A percentile compares a stretch with the other conserved stretches of the same genome.
Conservation (phyloP, 495 filamentous ascomycete species). For the Pyrenopolyporus hunteri region DNA sequence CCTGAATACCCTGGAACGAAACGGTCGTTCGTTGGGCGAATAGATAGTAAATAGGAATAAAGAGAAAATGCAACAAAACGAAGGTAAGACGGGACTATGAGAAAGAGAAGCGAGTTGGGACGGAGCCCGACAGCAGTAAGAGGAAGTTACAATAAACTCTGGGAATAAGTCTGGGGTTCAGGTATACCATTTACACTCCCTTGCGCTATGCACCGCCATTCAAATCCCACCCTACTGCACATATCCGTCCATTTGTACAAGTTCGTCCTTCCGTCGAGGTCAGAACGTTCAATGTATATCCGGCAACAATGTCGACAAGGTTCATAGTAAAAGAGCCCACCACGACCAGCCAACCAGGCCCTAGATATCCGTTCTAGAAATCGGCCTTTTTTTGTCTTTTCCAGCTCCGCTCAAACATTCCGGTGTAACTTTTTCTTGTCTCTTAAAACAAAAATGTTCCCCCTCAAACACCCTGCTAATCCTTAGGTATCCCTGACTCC, state of each 20-base stretch:
- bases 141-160: slow-evolving; percentile 28
- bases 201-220: slow-evolving; percentile 64
- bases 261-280: slow-evolving; percentile 43
- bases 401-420: slow-evolving; percentile 46
- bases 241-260: slow-evolving; percentile 46
- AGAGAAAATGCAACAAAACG: background rate
- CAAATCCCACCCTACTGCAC: slow-evolving; percentile 43
- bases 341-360: slow-evolving; percentile 46
- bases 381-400: slow-evolving; percentile 54
- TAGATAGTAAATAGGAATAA: slow-evolving; percentile 3
- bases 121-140: slow-evolving; percentile 7
- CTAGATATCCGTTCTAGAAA: slow-evolving; percentile 48
- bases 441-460: slow-evolving; percentile 29
- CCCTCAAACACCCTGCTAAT: slow-evolving; percentile 37
- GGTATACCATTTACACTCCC: slow-evolving; percentile 66
- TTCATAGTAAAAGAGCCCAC: slow-evolving; percentile 39
- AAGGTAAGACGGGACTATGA: background rate
- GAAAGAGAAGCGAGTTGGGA: background rate
- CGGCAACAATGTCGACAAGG: slow-evolving; percentile 39
- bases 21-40: background rate
- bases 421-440: slow-evolving; percentile 42
- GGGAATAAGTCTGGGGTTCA: slow-evolving; percentile 36
- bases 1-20: slow-evolving; percentile 3
- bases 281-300: slow-evolving; percentile 45
- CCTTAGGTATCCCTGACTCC: slow-evolving; percentile 31